phyloP scores from a whole-genome alignment of 2,329 filamentous ascomycete species.

The Penicillium janthinellum region DNA sequence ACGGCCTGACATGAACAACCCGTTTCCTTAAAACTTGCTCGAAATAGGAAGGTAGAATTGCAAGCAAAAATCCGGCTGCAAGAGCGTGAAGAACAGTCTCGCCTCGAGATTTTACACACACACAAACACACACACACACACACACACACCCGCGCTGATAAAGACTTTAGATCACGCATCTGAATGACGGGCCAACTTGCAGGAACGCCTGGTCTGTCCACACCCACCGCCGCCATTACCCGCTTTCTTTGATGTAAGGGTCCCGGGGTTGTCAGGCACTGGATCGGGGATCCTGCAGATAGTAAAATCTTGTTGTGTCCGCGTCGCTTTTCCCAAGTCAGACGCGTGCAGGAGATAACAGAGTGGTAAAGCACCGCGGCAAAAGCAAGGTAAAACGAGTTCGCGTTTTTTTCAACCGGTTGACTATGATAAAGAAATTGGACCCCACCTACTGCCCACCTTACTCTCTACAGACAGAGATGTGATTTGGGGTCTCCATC shows the following conservation, averaged over 20 bases:
- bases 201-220: conserved; percentile 28
- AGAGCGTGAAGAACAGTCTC: not conserved
- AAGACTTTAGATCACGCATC: not conserved
- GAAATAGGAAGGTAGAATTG: not conserved
- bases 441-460: too few relatives aligned
- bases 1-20: not conserved
- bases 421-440: not conserved
- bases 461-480: too few relatives aligned
- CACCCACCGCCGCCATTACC: not conserved
- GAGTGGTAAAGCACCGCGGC: not conserved
- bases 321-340: not conserved
- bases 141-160: too few relatives aligned
- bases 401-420: not conserved
- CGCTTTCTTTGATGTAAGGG: conserved; percentile 19
- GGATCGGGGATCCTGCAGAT: conserved; percentile 17
- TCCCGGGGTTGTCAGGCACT: not conserved
- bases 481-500: too few relatives aligned
- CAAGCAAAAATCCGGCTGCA: not conserved
- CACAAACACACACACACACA: too few relatives aligned
- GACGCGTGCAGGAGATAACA: not conserved
- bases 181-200: not conserved
- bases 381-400: not conserved
- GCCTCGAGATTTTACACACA: not conserved
- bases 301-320: not conserved
- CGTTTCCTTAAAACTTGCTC: not conserved